Evolutionary conservation across 371 early-diverging fungal species (phyloP).

Genomic region (Syncephalis fuscata): DNA sequence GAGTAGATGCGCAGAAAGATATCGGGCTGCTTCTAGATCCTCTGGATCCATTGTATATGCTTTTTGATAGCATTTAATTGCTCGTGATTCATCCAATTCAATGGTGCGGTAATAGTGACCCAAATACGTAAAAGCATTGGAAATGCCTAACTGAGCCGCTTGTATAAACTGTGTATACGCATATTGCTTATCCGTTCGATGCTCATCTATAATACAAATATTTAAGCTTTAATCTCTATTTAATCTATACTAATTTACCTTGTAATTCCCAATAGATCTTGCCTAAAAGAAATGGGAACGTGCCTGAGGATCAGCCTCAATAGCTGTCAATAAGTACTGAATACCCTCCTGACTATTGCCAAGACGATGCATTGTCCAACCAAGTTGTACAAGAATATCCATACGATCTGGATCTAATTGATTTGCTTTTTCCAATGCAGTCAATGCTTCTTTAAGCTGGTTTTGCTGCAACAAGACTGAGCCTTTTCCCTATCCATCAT

Average conservation of each 20-base stretch:
- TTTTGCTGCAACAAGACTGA: slow-evolving; percentile 15
- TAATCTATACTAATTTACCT: slow-evolving; percentile 41
- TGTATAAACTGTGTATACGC: slow-evolving; percentile 51
- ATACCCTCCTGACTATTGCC: slow-evolving; percentile 31
- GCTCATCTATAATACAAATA: slow-evolving; percentile 19
- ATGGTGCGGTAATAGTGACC: slow-evolving; percentile 62
- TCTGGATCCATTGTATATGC: slow-evolving; percentile 44
- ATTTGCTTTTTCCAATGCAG: background rate
- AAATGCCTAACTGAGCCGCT: slow-evolving; percentile 44
- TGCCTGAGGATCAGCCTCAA: slow-evolving; percentile 24
- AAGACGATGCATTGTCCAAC: slow-evolving; percentile 9
- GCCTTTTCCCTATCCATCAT: slow-evolving; percentile 14
- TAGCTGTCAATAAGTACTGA: slow-evolving; percentile 25
- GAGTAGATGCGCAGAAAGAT: slow-evolving; percentile 41
- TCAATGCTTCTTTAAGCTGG: background rate
- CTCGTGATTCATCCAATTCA: slow-evolving; percentile 41
- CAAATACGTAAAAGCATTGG: slow-evolving; percentile 55
- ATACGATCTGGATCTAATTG: background rate
- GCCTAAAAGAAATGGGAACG: slow-evolving; percentile 50
- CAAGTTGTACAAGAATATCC: slow-evolving; percentile 12
- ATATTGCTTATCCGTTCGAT: slow-evolving; percentile 13
- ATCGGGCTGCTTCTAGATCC: slow-evolving; percentile 49
- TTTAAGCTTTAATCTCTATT: slow-evolving; percentile 45
- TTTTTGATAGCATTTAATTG: slow-evolving; percentile 67
- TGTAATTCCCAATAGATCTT: slow-evolving; percentile 65